These are phyloP conservation scores for Ogataea wickerhamii DNA, from an alignment of 805 yeast species.

Conservation along the genomic window DNA sequence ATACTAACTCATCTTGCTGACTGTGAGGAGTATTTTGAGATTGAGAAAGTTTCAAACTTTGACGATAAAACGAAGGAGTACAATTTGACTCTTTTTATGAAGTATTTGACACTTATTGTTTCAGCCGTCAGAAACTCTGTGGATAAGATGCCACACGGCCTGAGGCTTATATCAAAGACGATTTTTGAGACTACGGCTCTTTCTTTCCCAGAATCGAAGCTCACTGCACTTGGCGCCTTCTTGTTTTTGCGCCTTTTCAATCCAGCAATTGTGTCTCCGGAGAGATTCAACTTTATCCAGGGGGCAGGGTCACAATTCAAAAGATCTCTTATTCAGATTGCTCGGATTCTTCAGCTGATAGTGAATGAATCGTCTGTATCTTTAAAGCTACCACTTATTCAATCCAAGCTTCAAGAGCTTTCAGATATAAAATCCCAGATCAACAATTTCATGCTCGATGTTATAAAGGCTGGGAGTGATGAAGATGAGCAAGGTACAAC, in stretches of 20 bases:
- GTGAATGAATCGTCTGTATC: conserved; percentile 75
- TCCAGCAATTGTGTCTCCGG: conserved; percentile 91
- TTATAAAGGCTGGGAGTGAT: conserved; percentile 14
- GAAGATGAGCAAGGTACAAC: conserved; percentile 6
- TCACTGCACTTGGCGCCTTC: conserved; percentile 80
- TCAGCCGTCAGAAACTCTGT: conserved; percentile 56
- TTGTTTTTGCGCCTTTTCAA: conserved; percentile 76
- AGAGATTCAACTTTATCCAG: conserved; percentile 38
- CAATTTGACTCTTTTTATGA: conserved; percentile 48
- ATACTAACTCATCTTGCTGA: conserved; percentile 51
- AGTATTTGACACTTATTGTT: conserved; percentile 53
- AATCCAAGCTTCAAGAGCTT: conserved; percentile 39
- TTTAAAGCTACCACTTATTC: conserved; percentile 57
- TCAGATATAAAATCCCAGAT: conserved; percentile 37
- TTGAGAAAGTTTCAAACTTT: conserved; percentile 43
- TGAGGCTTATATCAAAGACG: conserved; percentile 66
- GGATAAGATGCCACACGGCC: conserved; percentile 61
- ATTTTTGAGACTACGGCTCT: conserved; percentile 53
- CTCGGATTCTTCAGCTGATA: conserved; percentile 79
- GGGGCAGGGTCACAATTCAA: conserved; percentile 30
- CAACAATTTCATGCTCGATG: conserved; percentile 37
- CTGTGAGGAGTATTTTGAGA: conserved; percentile 54
- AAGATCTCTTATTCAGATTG: conserved; percentile 71
- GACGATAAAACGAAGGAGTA: conserved; percentile 37
- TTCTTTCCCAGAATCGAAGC: conserved; percentile 65